phyloP scores from a whole-genome alignment of 1,139 yeast species.

The Arxiozyma bovina region DNA sequence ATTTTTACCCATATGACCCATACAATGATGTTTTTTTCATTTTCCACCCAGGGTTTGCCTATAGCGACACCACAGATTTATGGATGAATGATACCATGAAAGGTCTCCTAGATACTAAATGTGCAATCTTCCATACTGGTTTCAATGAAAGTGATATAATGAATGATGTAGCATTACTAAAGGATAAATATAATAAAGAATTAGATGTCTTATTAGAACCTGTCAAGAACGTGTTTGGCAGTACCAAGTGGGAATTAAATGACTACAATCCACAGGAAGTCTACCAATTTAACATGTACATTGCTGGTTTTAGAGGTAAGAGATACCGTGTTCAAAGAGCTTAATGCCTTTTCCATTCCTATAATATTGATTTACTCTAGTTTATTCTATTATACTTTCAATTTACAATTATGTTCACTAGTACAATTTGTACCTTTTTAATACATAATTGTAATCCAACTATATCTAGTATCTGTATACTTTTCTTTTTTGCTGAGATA shows the following conservation, averaged over 20 bases:
- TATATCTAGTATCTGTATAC: not conserved
- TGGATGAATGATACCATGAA: constrained; percentile 91
- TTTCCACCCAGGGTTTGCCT: constrained; percentile 92
- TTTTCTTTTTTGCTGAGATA: not conserved
- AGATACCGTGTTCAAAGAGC: constrained; percentile 52
- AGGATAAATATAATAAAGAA: constrained; percentile 59
- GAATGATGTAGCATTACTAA: constrained; percentile 67
- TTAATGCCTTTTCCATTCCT: no score
- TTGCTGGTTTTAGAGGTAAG: constrained; percentile 92
- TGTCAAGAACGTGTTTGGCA: constrained; percentile 63
- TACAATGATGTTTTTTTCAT: constrained; percentile 85
- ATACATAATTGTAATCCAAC: not conserved
- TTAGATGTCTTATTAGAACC: constrained; percentile 76
- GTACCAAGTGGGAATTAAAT: constrained; percentile 90
- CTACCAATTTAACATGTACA: constrained; percentile 80
- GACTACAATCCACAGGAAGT: constrained; percentile 88
- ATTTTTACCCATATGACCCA: constrained; percentile 96
- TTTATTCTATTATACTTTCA: no score
- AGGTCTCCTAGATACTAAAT: constrained; percentile 83
- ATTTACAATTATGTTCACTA: not conserved
- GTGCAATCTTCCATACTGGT: constrained; percentile 87
- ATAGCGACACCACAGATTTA: constrained; percentile 68
- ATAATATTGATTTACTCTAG: no score
- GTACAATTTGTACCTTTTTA: not conserved
- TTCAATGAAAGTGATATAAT: constrained; percentile 67